These are phyloP conservation scores for Cladosporium sp. DNA, from an alignment of 2,329 filamentous ascomycete species.

Conservation along the genomic window DNA sequence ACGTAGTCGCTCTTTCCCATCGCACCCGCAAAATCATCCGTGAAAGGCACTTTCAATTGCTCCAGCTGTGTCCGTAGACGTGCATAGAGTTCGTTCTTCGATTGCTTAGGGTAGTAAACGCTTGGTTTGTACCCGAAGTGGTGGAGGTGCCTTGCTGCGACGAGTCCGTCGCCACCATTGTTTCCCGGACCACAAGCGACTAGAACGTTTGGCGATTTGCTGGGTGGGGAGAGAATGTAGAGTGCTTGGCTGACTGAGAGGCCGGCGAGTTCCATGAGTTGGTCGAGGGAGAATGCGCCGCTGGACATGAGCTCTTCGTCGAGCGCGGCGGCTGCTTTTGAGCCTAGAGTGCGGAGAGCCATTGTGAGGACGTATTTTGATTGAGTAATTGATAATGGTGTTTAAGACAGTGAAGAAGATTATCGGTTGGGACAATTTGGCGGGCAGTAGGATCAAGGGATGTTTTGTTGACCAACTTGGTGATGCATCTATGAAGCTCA, in stretches of 20 bases:
- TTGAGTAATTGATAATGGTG: background rate
- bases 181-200: slow-evolving; percentile 87
- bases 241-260: slow-evolving; percentile 91
- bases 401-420: background rate
- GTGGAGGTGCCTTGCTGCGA: slow-evolving; percentile 86
- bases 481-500: background rate
- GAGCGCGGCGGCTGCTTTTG: slow-evolving; percentile 83
- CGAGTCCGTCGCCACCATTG: slow-evolving; percentile 85
- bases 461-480: background rate
- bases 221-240: slow-evolving; percentile 77
- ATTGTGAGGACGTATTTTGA: slow-evolving; percentile 17
- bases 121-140: slow-evolving; percentile 89
- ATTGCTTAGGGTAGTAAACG: slow-evolving; percentile 90
- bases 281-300: slow-evolving; percentile 86
- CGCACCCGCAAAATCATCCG: slow-evolving; percentile 71
- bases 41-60: slow-evolving; percentile 80
- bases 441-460: background rate
- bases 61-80: slow-evolving; percentile 82
- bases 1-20: slow-evolving; percentile 73
- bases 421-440: background rate
- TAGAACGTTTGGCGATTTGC: slow-evolving; percentile 70
- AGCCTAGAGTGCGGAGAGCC: slow-evolving; percentile 64
- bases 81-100: slow-evolving; percentile 87
- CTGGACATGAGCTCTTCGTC: slow-evolving; percentile 93
- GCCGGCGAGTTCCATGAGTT: slow-evolving; percentile 95